A percentile compares a stretch with the other conserved stretches of the same genome.
Conservation (phyloP, 2,329 filamentous ascomycete genomes). For the Pseudogymnoascus sp. region DNA sequence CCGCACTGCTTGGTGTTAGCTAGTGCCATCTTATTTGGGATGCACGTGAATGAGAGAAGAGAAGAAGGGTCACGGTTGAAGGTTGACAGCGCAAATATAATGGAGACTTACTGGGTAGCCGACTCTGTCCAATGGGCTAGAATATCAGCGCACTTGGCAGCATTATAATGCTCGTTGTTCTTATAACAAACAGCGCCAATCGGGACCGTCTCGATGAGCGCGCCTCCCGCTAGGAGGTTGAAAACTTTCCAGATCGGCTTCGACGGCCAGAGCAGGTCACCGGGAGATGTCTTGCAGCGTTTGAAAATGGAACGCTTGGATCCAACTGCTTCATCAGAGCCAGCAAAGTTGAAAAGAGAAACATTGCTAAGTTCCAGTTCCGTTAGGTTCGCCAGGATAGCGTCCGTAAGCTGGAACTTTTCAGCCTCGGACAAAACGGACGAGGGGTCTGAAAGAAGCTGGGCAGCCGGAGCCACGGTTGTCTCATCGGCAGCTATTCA, state of each 20-base stretch:
- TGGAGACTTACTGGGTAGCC: slow-evolving; percentile 28
- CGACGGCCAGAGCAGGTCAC: slow-evolving; percentile 37
- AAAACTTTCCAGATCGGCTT: slow-evolving; percentile 36
- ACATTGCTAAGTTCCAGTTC: slow-evolving; percentile 11
- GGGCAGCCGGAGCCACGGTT: background rate
- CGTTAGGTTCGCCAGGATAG: slow-evolving; percentile 14
- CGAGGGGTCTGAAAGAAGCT: background rate
- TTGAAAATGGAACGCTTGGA: background rate
- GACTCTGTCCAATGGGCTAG: slow-evolving; percentile 26
- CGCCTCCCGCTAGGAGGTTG: slow-evolving; percentile 35
- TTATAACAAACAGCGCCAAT: slow-evolving; percentile 10
- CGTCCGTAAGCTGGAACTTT: slow-evolving; percentile 17
- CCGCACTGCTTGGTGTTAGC: slow-evolving; percentile 28
- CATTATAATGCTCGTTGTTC: slow-evolving; percentile 9
- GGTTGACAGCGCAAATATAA: slow-evolving; percentile 9
- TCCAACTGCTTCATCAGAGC: background rate
- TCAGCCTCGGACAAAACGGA: slow-evolving; percentile 10
- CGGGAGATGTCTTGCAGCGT: slow-evolving; percentile 20
- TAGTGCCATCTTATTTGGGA: slow-evolving; percentile 11
- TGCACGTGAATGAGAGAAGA: background rate
- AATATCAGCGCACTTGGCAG: slow-evolving; percentile 14
- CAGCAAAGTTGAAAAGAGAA: slow-evolving; percentile 13
- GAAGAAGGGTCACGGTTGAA: slow-evolving; percentile 20
- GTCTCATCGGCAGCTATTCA: background rate
- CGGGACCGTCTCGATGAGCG: slow-evolving; percentile 30